Evolutionary conservation across 1,284 basidiomycete species (phyloP), one percentile per base, ranked within the genome.

Genomic region (Rhodotorula sp.): DNA sequence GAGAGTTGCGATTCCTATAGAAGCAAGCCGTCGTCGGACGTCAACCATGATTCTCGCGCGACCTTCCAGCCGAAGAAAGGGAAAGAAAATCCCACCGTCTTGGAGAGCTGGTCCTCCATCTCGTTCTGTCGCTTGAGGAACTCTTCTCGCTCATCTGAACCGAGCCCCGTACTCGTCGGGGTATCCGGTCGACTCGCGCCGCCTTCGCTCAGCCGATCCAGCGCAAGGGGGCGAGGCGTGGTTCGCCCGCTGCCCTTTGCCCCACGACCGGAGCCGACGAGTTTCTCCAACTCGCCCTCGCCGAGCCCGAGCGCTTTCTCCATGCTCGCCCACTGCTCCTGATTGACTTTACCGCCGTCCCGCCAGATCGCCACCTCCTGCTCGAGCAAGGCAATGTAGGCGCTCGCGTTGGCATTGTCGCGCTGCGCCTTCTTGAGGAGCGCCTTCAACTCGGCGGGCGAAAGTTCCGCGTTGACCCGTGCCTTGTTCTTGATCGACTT

Each of bases 401-500:
- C 89, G 82, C 94, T 87, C 80, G 92, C 91, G 23, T 89, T 86
- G 15, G 89, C 88, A 75, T 93, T 91, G 59, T 95, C 90, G 58
- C 91, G 85, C 76, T 95, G 90, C 0, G 96, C 91, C 83, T 96
- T 97, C 79, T 90, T 90, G 77, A 99, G 86, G 57, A 97, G 85
- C 16, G 88, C 89, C 80, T 98, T 98, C 84, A 99, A 90, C 81
- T 99, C 97, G 62, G 93, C 86, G 1, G 97, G 96, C 0, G 95
- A 98, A 61, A 99, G 87, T 81, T 99, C 97, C 65, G 94, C 93
- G 82, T 99, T 99, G 85, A 99, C 92, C 69, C 95, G 90, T 67
- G 97, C 97, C 79, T 92, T 94, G 84, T 99, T 99, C 91, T 98
- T 99, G 88, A 99, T 99, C 47, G 92, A 92, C 83, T 99, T 99